A percentile compares a stretch with the other conserved stretches of the same genome.
These are phyloP conservation scores for Penicillium hesseltinei DNA, from an alignment of 2,329 filamentous ascomycete genomes.

Conservation along the genomic window DNA sequence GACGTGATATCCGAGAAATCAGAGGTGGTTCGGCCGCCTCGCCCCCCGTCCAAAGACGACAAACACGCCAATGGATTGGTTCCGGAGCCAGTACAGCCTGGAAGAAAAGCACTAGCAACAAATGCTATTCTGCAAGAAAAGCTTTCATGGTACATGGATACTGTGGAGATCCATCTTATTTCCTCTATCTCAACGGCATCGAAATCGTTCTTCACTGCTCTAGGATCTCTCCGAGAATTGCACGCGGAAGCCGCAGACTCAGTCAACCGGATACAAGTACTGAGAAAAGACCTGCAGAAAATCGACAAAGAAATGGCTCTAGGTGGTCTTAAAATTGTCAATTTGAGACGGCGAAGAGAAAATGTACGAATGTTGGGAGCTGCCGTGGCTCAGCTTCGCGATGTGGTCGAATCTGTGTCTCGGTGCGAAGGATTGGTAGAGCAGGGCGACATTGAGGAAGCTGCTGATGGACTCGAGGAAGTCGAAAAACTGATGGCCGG, in stretches of 20 bases:
- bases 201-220: slow-evolving; percentile 90
- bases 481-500: slow-evolving; percentile 80
- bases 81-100: slow-evolving; percentile 54
- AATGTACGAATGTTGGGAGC: slow-evolving; percentile 81
- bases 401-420: slow-evolving; percentile 71
- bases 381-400: slow-evolving; percentile 77
- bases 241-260: slow-evolving; percentile 92
- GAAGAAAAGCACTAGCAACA: slow-evolving; percentile 82
- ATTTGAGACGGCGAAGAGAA: slow-evolving; percentile 75
- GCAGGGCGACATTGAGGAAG: slow-evolving; percentile 75
- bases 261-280: slow-evolving; percentile 75
- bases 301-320: slow-evolving; percentile 85
- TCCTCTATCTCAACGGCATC: slow-evolving; percentile 94
- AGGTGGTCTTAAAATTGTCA: slow-evolving; percentile 79
- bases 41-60: slow-evolving; percentile 53
- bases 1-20: slow-evolving; percentile 95
- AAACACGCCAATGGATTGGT: slow-evolving; percentile 57
- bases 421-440: slow-evolving; percentile 80
- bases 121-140: slow-evolving; percentile 98
- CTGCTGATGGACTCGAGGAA: slow-evolving; percentile 71
- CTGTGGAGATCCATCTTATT: slow-evolving; percentile 94
- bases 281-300: slow-evolving; percentile 74
- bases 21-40: slow-evolving; percentile 78
- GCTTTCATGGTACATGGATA: slow-evolving; percentile 99
- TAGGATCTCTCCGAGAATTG: slow-evolving; percentile 85